Percentiles rank a stretch among this genome's conserved stretches.
phyloP scores from a whole-genome alignment of 1,139 yeast genomes.

The Hemisphaericaspora xylanilytica region DNA sequence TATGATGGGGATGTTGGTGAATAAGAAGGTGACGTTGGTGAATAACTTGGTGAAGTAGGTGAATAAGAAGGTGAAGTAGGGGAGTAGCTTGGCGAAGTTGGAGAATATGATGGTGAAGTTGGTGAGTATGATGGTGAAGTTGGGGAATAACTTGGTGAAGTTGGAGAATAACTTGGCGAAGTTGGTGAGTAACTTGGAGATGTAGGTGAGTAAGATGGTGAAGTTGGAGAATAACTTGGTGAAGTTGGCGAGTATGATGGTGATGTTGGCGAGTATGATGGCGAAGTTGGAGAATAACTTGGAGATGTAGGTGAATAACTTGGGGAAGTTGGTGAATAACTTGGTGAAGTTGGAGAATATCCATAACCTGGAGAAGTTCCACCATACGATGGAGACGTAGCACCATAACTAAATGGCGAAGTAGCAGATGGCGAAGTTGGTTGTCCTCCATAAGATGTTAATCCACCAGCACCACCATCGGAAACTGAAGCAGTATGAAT shows the following conservation, averaged over 20 bases:
- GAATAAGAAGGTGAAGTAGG: slow-evolving; percentile 63
- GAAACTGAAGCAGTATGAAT: slow-evolving; percentile 82
- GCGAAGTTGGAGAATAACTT: slow-evolving; percentile 50
- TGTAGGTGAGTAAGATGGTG: slow-evolving; percentile 70
- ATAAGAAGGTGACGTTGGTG: slow-evolving; percentile 70
- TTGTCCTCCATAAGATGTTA: slow-evolving; percentile 81
- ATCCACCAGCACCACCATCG: slow-evolving; percentile 83
- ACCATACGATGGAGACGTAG: slow-evolving; percentile 56
- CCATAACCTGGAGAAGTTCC: slow-evolving; percentile 62
- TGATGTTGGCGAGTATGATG: slow-evolving; percentile 48
- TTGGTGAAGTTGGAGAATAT: slow-evolving; percentile 63
- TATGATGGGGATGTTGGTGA: slow-evolving; percentile 75
- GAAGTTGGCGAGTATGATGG: slow-evolving; percentile 68
- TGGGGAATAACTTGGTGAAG: slow-evolving; percentile 57
- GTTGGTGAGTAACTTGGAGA: slow-evolving; percentile 72
- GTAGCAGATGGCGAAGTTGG: slow-evolving; percentile 80
- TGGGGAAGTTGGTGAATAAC: slow-evolving; percentile 67
- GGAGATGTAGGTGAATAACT: slow-evolving; percentile 64
- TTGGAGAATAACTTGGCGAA: slow-evolving; percentile 70
- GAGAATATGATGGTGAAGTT: slow-evolving; percentile 67
- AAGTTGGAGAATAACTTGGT: slow-evolving; percentile 72
- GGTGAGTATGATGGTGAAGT: slow-evolving; percentile 76
- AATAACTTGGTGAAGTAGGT: slow-evolving; percentile 72
- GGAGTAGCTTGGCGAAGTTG: slow-evolving; percentile 48
- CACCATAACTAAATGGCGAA: slow-evolving; percentile 64